phyloP scores from a whole-genome alignment of 768 basidiomycete genomes.

The Daedaleopsis nitida region DNA sequence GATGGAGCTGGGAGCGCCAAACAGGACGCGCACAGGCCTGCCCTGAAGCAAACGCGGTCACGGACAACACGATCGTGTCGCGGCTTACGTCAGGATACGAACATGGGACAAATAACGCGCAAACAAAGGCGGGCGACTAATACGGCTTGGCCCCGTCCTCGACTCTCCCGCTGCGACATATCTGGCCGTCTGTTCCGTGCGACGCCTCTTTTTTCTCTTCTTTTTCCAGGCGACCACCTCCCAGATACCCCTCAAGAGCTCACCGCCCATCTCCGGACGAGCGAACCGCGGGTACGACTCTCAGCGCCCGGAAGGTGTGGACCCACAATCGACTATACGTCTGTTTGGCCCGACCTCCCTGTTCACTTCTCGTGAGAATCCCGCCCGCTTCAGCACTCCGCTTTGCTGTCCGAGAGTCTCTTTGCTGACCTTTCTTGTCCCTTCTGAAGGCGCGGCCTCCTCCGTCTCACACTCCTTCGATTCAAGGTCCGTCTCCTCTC shows the following conservation, averaged over 20 bases:
- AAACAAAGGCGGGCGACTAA: conserved; percentile 30
- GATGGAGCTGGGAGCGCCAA: background rate
- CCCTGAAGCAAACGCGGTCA: conserved; percentile 20
- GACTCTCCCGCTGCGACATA: conserved; percentile 11
- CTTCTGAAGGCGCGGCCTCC: conserved; percentile 65
- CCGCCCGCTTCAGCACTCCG: conserved; percentile 25
- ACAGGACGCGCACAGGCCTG: conserved; percentile 12
- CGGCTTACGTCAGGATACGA: conserved; percentile 44
- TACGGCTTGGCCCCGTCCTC: no score
- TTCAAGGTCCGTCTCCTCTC: conserved; percentile 46
- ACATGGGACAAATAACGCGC: conserved; percentile 53
- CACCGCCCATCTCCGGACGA: background rate
- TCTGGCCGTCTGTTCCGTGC: conserved; percentile 26
- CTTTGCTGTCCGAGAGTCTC: conserved; percentile 25
- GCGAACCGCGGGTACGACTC: background rate
- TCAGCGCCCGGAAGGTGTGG: conserved; percentile 31
- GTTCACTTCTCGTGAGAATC: conserved; percentile 30
- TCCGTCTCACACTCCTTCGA: conserved; percentile 64
- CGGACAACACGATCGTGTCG: conserved; percentile 2
- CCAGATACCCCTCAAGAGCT: background rate
- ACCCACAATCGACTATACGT: conserved; percentile 51
- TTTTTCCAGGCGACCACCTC: background rate
- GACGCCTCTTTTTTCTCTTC: conserved; percentile 15
- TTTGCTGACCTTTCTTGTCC: conserved; percentile 32
- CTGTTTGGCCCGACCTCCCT: conserved; percentile 24